Percentiles rank a stretch among this genome's conserved stretches.
phyloP scores from a whole-genome alignment of 345 rosid genomes.

The Lumnitzera littorea region DNA sequence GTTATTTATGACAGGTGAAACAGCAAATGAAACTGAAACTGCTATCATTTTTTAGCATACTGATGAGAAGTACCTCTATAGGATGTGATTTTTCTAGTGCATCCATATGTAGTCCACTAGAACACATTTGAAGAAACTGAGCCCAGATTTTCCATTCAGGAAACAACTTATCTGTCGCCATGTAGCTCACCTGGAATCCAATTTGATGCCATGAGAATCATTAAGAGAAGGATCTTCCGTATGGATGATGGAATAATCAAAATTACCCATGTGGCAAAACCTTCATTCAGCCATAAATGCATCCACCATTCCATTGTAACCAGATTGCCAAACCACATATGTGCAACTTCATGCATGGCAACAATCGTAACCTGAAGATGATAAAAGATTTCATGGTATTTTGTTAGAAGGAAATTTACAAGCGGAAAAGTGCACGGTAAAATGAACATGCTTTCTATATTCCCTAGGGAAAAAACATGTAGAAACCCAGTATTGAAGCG shows the following conservation, averaged over 20 bases:
- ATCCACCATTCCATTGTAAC: slow-evolving; percentile 49
- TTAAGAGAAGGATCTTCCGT: background rate
- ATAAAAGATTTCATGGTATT: background rate
- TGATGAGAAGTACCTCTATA: slow-evolving; percentile 21
- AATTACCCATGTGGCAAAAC: slow-evolving; percentile 41
- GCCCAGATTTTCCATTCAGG: slow-evolving; percentile 45
- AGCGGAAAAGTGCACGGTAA: background rate
- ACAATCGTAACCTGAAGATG: slow-evolving; percentile 22
- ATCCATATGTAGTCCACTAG: slow-evolving; percentile 22
- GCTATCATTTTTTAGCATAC: background rate
- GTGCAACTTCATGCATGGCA: slow-evolving; percentile 39
- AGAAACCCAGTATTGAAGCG: no score
- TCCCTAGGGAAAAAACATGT: no score
- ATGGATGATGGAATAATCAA: background rate
- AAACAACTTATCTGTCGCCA: slow-evolving; percentile 26
- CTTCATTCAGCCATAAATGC: slow-evolving; percentile 27
- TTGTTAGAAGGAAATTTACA: background rate
- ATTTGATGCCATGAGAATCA: background rate
- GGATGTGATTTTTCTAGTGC: slow-evolving; percentile 33
- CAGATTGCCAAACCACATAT: slow-evolving; percentile 50
- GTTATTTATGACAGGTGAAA: background rate
- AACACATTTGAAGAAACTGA: slow-evolving; percentile 23
- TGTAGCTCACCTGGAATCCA: slow-evolving; percentile 28
- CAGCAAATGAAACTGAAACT: background rate
- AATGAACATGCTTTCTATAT: no score